Evolutionary conservation across 805 yeast genomes (phyloP).

Genomic region (Schizosaccharomyces japonicus): DNA sequence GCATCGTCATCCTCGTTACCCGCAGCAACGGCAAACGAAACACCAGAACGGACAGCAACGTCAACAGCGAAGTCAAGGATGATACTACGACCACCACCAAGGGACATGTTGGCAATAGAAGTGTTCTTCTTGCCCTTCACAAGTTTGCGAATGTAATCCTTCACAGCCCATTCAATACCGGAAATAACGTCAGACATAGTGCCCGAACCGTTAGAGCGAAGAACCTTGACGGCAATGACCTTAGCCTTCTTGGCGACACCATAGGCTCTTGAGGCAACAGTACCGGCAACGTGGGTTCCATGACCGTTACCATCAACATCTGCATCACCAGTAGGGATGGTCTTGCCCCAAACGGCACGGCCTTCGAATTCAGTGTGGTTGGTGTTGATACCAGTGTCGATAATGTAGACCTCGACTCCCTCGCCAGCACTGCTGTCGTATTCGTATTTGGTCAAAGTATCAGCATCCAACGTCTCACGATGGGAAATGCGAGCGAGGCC

Average conservation of each 20-base stretch:
- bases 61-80: constrained; percentile 36
- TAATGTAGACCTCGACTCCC: constrained; percentile 33
- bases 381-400: constrained; percentile 32
- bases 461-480: constrained; percentile 33
- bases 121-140: constrained; percentile 20
- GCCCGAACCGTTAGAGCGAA: constrained; percentile 36
- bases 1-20: constrained; percentile 41
- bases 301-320: constrained; percentile 38
- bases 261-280: constrained; percentile 32
- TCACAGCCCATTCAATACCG: constrained; percentile 38
- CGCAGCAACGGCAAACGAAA: constrained; percentile 39
- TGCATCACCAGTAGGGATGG: constrained; percentile 24
- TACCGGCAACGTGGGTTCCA: constrained; percentile 47
- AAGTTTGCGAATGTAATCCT: constrained; percentile 12
- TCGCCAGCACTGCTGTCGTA: constrained; percentile 37
- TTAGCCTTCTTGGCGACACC: constrained; percentile 40
- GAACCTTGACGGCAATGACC: constrained; percentile 36
- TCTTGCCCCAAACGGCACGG: constrained; percentile 37
- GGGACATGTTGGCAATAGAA: constrained; percentile 37
- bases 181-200: constrained; percentile 36
- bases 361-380: constrained; percentile 36
- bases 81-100: constrained; percentile 35
- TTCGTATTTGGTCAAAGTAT: constrained; percentile 34
- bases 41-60: constrained; percentile 32
- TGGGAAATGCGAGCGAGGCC: constrained; percentile 50